Evolutionary conservation across 345 rosid genomes (phyloP).

Genomic region (Populus deltoides): DNA sequence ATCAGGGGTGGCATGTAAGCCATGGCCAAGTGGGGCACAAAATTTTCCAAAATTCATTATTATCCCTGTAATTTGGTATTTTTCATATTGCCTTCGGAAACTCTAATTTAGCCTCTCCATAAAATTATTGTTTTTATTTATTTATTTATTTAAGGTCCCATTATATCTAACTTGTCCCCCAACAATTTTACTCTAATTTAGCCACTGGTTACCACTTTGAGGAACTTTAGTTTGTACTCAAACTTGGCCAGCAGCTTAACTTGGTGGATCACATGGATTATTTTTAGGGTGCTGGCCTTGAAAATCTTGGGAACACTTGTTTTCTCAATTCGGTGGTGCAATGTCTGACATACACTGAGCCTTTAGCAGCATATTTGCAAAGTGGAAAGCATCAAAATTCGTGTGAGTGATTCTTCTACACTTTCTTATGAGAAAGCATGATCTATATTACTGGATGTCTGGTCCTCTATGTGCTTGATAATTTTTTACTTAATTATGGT

Average conservation of each 20-base stretch:
- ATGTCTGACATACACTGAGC: slow-evolving; percentile 93
- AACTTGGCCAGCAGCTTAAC: slow-evolving; percentile 7
- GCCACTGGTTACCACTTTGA: not conserved
- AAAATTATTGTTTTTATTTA: no score
- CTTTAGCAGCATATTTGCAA: slow-evolving; percentile 83
- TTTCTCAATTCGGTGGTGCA: slow-evolving; percentile 92
- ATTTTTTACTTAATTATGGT: not conserved
- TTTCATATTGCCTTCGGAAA: no score
- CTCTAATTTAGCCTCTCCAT: no score
- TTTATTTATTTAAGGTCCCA: no score
- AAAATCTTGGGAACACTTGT: slow-evolving; percentile 96
- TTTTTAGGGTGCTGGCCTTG: slow-evolving; percentile 90
- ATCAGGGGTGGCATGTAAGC: no score
- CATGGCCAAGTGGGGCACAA: no score
- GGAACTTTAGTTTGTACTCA: slow-evolving; percentile 1
- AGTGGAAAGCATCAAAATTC: slow-evolving; percentile 74
- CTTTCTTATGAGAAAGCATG: not conserved
- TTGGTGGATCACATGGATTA: slow-evolving; percentile 6
- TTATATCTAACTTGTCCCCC: no score
- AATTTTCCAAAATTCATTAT: no score
- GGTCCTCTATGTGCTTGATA: not conserved
- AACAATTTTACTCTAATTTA: no score
- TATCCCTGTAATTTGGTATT: no score
- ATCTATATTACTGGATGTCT: not conserved
- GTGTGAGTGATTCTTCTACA: slow-evolving; percentile 13